phyloP scores from a whole-genome alignment of 179 eudicot species.

The Vitellaria paradoxa region DNA sequence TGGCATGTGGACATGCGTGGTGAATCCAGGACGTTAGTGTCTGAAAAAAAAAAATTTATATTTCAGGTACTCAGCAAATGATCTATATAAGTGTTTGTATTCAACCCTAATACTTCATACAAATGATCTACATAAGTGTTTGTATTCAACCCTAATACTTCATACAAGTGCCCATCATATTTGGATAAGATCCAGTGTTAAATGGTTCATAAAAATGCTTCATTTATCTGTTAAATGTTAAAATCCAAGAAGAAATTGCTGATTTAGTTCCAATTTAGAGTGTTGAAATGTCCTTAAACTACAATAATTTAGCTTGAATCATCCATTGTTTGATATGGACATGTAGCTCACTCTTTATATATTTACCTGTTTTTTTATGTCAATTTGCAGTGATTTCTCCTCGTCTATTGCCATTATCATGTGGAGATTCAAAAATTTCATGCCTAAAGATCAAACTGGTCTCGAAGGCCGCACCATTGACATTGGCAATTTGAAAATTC shows the following conservation, averaged over 20 bases:
- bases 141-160: too few species aligned
- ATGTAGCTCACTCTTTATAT: neutral
- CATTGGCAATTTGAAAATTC: too few species aligned
- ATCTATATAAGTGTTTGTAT: too few species aligned
- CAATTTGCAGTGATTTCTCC: conserved; percentile 18
- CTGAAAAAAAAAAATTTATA: too few species aligned
- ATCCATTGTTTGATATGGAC: neutral
- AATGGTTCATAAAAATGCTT: neutral
- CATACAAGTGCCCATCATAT: neutral
- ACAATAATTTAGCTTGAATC: too few species aligned
- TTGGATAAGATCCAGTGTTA: neutral
- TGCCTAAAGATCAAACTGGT: conserved; percentile 83
- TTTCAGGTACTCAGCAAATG: too few species aligned
- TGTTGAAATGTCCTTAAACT: neutral
- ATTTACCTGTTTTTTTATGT: conserved; percentile 11
- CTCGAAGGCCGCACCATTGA: conserved; percentile 95
- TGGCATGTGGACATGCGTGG: too few species aligned
- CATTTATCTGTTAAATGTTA: neutral
- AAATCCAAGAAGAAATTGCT: neutral
- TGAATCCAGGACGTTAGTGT: too few species aligned
- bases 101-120: too few species aligned
- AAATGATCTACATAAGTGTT: too few species aligned
- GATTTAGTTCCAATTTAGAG: neutral
- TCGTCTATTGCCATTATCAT: conserved; percentile 29
- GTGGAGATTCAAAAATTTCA: conserved; percentile 95